Percentiles rank a stretch among this genome's conserved stretches.
Evolutionary conservation across 148 eudicot genomes (phyloP).

Genomic region (Spergularia bocconei): DNA sequence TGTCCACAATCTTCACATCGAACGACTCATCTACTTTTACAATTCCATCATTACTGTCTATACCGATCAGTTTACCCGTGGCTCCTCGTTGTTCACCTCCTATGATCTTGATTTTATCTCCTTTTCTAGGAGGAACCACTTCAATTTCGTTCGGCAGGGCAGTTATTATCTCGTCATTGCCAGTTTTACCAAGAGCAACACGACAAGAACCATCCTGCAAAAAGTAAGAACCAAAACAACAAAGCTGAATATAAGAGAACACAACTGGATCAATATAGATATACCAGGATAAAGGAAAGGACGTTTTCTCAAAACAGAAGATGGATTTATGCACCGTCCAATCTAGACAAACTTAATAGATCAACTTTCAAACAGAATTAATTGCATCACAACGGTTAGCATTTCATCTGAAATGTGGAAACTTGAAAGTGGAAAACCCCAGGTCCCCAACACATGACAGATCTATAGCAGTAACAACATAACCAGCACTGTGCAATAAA

Average conservation of each 20-base stretch:
- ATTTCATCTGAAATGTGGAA: not conserved
- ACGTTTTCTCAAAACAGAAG: not conserved
- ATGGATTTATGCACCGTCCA: not conserved
- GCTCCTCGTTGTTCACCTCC: constrained; percentile 86
- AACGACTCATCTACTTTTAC: constrained; percentile 84
- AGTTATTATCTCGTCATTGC: constrained; percentile 58
- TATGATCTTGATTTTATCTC: constrained; percentile 87
- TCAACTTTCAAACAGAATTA: too few species aligned
- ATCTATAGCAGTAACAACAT: not conserved
- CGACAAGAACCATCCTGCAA: constrained; percentile 84
- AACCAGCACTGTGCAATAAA: not conserved
- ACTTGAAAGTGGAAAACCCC: not conserved
- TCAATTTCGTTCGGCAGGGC: constrained; percentile 67
- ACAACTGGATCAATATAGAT: not conserved
- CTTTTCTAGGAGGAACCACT: constrained; percentile 69
- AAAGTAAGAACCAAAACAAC: not conserved
- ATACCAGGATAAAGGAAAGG: not conserved
- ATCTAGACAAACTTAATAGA: too few species aligned
- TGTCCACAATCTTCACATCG: constrained; percentile 91
- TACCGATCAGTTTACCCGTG: constrained; percentile 85
- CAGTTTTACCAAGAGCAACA: constrained; percentile 72
- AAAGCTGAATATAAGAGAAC: not conserved
- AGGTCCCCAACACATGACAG: not conserved
- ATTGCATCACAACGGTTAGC: not conserved
- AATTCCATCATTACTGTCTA: constrained; percentile 91